Conservation (phyloP, 257 asterid genomes). For the Petunia secreta region DNA sequence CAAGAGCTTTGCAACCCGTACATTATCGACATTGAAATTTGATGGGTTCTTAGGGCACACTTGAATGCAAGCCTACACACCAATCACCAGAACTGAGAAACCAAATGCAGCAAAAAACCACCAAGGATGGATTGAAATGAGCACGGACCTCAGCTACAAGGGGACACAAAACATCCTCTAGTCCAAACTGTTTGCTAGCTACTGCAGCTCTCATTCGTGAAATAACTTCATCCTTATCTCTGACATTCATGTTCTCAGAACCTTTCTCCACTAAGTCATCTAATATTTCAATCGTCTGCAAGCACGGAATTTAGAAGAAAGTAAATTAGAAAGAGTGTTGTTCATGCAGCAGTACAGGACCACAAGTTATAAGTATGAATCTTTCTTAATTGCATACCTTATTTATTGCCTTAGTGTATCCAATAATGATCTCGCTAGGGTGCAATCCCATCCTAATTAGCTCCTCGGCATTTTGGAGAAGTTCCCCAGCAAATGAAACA, state of each 20-base stretch:
- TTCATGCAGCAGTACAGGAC: too few relatives aligned
- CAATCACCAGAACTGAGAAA: background rate
- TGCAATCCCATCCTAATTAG: slow-evolving; percentile 98
- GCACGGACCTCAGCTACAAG: slow-evolving; percentile 74
- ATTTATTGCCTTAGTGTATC: slow-evolving; percentile 81
- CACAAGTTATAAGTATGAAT: too few relatives aligned
- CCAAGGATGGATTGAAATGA: slow-evolving; percentile 10
- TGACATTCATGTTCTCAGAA: slow-evolving; percentile 88
- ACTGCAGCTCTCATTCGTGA: slow-evolving; percentile 84
- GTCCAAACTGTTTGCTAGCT: slow-evolving; percentile 97
- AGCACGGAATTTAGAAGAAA: slow-evolving; percentile 27
- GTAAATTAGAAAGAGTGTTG: background rate
- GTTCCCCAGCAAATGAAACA: slow-evolving; percentile 95
- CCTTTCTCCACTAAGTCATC: slow-evolving; percentile 79
- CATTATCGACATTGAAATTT: slow-evolving; percentile 95
- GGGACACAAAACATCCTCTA: slow-evolving; percentile 70
- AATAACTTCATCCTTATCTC: slow-evolving; percentile 66
- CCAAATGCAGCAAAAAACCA: background rate
- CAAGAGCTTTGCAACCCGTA: slow-evolving; percentile 87
- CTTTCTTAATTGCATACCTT: slow-evolving; percentile 51
- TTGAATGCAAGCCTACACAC: slow-evolving; percentile 84
- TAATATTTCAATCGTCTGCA: slow-evolving; percentile 64
- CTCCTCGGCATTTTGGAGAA: slow-evolving; percentile 94
- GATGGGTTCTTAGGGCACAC: slow-evolving; percentile 93
- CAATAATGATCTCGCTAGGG: slow-evolving; percentile 90